Evolutionary conservation across 768 basidiomycete species (phyloP).

Genomic region (Amanita exitialis): DNA sequence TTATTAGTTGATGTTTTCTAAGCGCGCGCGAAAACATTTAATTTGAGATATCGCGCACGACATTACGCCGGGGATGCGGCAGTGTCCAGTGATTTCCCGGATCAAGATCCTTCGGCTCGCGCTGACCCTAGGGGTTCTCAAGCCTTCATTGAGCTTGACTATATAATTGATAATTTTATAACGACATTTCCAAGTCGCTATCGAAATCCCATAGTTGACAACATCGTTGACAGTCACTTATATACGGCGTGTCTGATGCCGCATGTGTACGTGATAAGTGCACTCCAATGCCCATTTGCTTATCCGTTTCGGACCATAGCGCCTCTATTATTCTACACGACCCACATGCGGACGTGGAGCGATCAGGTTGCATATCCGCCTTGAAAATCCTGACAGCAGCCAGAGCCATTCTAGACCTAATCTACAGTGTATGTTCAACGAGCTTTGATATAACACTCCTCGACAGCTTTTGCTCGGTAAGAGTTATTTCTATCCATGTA

Average conservation of each 20-base stretch:
- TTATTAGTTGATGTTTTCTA: not conserved
- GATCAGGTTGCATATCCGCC: slow-evolving; percentile 55
- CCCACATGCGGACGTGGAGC: slow-evolving; percentile 55
- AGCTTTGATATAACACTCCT: slow-evolving; percentile 64
- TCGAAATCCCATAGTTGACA: slow-evolving; percentile 43
- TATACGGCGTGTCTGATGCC: slow-evolving; percentile 38
- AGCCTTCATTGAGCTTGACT: slow-evolving; percentile 57
- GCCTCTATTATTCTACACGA: slow-evolving; percentile 67
- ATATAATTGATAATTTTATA: slow-evolving; percentile 44
- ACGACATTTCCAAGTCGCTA: slow-evolving; percentile 48
- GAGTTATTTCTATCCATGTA: slow-evolving; percentile 11
- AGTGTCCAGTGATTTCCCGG: slow-evolving; percentile 29
- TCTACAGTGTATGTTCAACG: slow-evolving; percentile 58
- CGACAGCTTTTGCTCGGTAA: slow-evolving; percentile 61
- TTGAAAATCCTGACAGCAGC: slow-evolving; percentile 59
- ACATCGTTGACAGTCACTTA: slow-evolving; percentile 49
- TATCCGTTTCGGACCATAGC: slow-evolving; percentile 23
- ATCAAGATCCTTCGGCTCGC: slow-evolving; percentile 31
- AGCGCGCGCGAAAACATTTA: slow-evolving; percentile 54
- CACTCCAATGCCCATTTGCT: not conserved
- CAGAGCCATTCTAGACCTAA: slow-evolving; percentile 54
- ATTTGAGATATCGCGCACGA: slow-evolving; percentile 51
- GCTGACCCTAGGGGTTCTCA: slow-evolving; percentile 51
- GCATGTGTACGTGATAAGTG: slow-evolving; percentile 22
- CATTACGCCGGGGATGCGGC: slow-evolving; percentile 50